These are phyloP conservation scores for Thymus mandschuricus DNA, from an alignment of 257 asterid species.

Conservation along the genomic window DNA sequence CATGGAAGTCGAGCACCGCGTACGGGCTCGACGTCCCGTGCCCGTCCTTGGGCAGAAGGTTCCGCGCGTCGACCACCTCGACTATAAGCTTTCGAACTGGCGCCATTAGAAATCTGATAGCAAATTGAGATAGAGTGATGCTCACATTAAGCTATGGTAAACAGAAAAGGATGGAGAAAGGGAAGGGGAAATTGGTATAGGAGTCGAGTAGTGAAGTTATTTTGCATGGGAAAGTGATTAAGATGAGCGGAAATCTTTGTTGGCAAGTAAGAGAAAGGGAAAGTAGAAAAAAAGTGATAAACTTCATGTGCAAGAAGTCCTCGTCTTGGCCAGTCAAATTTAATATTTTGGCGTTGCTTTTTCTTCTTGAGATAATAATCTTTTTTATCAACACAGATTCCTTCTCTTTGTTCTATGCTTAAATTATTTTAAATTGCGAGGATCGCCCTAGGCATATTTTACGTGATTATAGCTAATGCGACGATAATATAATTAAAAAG, in stretches of 20 bases:
- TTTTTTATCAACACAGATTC: constrained; percentile 32
- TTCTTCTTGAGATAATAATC: constrained; percentile 36
- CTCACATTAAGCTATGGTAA: background rate
- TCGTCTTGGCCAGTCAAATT: constrained; percentile 2
- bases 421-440: too few relatives aligned
- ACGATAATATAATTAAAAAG: too few relatives aligned
- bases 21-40: constrained; percentile 89
- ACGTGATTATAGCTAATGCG: too few relatives aligned
- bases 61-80: constrained; percentile 75
- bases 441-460: too few relatives aligned
- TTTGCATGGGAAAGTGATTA: background rate
- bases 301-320: constrained; percentile 70
- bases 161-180: background rate
- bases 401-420: background rate
- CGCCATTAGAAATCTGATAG: constrained; percentile 40
- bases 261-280: constrained; percentile 36
- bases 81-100: constrained; percentile 63
- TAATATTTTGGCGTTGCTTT: constrained; percentile 30
- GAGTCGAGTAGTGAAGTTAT: constrained; percentile 7
- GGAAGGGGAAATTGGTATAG: constrained; percentile 1
- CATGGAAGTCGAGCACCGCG: constrained; percentile 71
- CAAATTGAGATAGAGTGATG: too few relatives aligned
- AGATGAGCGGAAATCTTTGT: constrained; percentile 12
- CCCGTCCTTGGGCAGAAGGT: constrained; percentile 80
- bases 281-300: constrained; percentile 44